A percentile compares a stretch with the other conserved stretches of the same genome.
These are phyloP conservation scores for Acanthamoeba royreba DNA, from an alignment of 208 protist species.

Conservation along the genomic window DNA sequence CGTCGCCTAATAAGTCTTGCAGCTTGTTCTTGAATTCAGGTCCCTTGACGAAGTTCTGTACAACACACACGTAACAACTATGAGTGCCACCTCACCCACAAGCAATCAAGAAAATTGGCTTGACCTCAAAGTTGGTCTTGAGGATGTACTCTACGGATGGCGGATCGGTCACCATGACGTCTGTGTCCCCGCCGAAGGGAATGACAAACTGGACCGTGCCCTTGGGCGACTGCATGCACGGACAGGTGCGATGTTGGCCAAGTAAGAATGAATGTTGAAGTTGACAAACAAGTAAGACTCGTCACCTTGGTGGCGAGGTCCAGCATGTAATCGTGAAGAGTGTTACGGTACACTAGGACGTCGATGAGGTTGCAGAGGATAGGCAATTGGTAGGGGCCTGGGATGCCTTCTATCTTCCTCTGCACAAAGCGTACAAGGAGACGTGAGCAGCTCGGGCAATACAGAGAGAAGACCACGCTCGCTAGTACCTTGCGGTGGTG, in stretches of 20 bases:
- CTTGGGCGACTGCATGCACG: not conserved
- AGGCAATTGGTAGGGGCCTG: not conserved
- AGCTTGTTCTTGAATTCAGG: not conserved
- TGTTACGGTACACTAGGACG: not conserved
- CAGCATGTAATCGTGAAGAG: not conserved
- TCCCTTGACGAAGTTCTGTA: not conserved
- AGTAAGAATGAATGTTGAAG: not conserved
- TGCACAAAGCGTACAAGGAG: not conserved
- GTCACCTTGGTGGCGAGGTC: not conserved
- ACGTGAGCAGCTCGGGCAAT: not conserved
- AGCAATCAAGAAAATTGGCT: not conserved
- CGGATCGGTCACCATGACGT: not conserved
- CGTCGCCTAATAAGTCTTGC: not conserved
- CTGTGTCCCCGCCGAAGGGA: not conserved
- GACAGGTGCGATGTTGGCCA: not conserved
- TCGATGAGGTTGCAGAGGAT: not conserved
- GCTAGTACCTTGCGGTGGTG: not conserved
- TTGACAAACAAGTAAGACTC: no score
- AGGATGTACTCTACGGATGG: not conserved
- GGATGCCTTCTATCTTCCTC: not conserved
- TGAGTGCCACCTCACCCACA: not conserved
- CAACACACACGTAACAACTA: not conserved
- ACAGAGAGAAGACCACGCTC: not conserved
- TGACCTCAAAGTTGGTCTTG: not conserved
- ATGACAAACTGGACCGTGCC: not conserved